Evolutionary conservation across 176 grass and related monocot genomes (phyloP).

Genomic region (Aegilops sharonensis): DNA sequence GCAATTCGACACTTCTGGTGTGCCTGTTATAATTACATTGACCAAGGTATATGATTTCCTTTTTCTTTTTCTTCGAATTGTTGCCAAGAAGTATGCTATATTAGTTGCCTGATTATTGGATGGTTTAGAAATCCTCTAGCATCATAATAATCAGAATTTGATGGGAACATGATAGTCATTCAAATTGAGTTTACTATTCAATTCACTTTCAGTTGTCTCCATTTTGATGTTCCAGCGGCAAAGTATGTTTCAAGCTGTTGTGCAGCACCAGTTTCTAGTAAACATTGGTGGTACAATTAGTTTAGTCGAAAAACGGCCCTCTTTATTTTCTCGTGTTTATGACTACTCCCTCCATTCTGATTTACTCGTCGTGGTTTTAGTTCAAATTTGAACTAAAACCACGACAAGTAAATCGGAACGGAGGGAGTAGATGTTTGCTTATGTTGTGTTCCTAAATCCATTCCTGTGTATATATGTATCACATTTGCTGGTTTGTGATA

Average conservation of each 20-base stretch:
- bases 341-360: not conserved
- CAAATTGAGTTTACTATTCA: not conserved
- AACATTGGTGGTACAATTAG: not conserved
- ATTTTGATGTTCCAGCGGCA: not conserved
- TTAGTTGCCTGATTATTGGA: not conserved
- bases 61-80: not conserved
- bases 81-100: not conserved
- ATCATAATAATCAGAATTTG: not conserved
- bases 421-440: not conserved
- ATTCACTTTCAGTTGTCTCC: not conserved
- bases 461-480: not conserved
- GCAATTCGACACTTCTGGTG: constrained; percentile 90
- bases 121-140: not conserved
- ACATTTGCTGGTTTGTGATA: not conserved
- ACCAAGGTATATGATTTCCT: constrained; percentile 53
- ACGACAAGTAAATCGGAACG: too few species aligned
- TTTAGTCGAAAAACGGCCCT: not conserved
- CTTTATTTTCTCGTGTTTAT: not conserved
- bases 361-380: too few species aligned
- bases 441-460: not conserved
- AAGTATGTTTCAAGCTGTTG: not conserved
- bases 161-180: not conserved
- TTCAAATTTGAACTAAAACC: too few species aligned
- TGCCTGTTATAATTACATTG: constrained; percentile 85
- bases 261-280: not conserved